These are phyloP conservation scores for Globisporangium spiculum DNA, from an alignment of 352 stramenopile genomes.

Conservation along the genomic window DNA sequence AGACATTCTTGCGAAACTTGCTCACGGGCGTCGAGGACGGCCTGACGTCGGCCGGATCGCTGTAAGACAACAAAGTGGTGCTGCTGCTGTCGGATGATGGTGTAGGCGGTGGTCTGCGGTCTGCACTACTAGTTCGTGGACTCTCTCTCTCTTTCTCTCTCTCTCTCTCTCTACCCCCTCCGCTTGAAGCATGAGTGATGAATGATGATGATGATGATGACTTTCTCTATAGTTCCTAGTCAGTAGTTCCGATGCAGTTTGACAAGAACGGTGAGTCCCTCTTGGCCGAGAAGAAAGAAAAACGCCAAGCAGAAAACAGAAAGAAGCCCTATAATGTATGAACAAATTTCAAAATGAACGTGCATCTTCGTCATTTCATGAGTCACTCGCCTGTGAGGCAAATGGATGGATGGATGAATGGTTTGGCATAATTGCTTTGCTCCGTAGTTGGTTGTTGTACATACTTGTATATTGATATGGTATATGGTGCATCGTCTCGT, in stretches of 20 bases:
- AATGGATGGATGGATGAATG: neutral
- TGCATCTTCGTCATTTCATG: neutral
- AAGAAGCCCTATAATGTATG: constrained; percentile 16
- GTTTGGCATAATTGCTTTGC: neutral
- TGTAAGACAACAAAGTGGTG: constrained; percentile 3
- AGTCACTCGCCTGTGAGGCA: neutral
- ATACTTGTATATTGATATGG: constrained; percentile 12
- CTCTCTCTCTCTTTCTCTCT: neutral
- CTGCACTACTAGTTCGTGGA: neutral
- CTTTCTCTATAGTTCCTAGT: constrained; percentile 12
- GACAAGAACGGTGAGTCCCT: neutral
- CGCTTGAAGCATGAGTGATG: neutral
- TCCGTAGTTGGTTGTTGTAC: neutral
- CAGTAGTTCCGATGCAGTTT: constrained; percentile 2
- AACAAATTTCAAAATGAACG: constrained; percentile 4
- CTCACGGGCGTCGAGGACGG: constrained; percentile 90
- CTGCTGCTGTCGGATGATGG: neutral
- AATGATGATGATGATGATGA: neutral
- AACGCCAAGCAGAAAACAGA: neutral
- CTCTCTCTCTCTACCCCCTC: no score
- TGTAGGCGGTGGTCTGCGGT: neutral
- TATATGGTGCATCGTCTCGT: neutral
- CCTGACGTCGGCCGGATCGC: constrained; percentile 47
- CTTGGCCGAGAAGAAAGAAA: neutral
- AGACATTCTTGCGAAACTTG: constrained; percentile 90